Percentiles rank a stretch among this genome's conserved stretches.
phyloP scores from a whole-genome alignment of 352 stramenopile genomes.

The Poterioochromonas sp. region DNA sequence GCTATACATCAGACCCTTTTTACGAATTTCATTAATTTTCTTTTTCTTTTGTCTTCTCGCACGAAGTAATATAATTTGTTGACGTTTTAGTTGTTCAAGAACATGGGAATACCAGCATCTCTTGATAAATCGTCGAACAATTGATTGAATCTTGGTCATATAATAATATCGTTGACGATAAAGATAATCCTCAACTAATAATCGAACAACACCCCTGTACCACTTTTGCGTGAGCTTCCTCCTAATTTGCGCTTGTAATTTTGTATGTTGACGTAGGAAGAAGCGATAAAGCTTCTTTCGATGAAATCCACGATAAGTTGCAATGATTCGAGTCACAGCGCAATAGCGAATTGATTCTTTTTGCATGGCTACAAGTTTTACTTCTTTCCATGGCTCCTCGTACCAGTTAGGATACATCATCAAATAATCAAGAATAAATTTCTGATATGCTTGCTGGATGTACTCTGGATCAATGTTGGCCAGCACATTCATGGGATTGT shows the following conservation, averaged over 20 bases:
- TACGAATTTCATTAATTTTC: not conserved
- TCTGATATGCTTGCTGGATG: not conserved
- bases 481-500: not conserved
- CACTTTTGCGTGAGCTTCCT: not conserved
- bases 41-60: not conserved
- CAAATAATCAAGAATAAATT: constrained; percentile 27
- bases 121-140: constrained; percentile 7
- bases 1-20: constrained; percentile 14
- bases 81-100: not conserved
- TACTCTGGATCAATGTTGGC: constrained; percentile 6
- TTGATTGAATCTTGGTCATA: not conserved
- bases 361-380: constrained; percentile 21
- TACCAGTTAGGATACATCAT: constrained; percentile 4
- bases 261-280: not conserved
- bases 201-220: not conserved
- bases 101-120: constrained; percentile 19
- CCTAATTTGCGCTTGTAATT: constrained; percentile 21
- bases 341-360: constrained; percentile 24
- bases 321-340: constrained; percentile 15
- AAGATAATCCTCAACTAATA: constrained; percentile 2
- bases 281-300: not conserved
- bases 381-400: not conserved
- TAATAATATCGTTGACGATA: constrained; percentile 20
- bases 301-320: not conserved
- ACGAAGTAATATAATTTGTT: constrained; percentile 21